These are phyloP conservation scores for Calycina marina DNA, from an alignment of 2,329 filamentous ascomycete genomes.

Conservation along the genomic window DNA sequence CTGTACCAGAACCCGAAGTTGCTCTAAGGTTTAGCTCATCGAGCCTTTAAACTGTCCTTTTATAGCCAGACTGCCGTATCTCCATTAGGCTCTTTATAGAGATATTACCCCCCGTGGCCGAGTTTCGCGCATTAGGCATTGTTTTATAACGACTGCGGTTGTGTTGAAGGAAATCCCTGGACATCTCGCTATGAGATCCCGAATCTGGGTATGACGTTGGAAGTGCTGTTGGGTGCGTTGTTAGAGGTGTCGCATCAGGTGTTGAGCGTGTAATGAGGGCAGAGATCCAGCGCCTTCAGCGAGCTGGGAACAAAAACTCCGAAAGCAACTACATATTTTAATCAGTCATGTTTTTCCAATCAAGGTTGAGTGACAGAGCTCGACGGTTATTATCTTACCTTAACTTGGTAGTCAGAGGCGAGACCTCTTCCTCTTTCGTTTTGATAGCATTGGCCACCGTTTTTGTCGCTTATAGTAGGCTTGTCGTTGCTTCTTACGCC, in stretches of 20 bases:
- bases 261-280: not conserved
- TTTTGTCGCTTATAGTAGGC: conserved; percentile 6
- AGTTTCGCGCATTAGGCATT: too few species aligned
- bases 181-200: too few species aligned
- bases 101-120: too few species aligned
- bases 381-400: not conserved
- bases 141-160: too few species aligned
- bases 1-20: conserved; percentile 3
- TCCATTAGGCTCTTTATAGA: too few species aligned
- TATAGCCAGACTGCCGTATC: too few species aligned
- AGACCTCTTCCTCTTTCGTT: conserved; percentile 1
- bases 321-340: not conserved
- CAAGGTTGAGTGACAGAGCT: not conserved
- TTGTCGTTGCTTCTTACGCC: conserved; percentile 7
- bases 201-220: too few species aligned
- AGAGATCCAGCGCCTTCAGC: not conserved
- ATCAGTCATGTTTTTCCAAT: not conserved
- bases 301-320: not conserved
- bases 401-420: not conserved
- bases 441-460: conserved; percentile 8
- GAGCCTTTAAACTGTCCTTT: too few species aligned
- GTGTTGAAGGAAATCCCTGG: too few species aligned
- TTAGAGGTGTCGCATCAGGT: too few species aligned
- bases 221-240: too few species aligned
- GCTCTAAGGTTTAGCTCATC: conserved; percentile 1